phyloP scores from a whole-genome alignment of 768 basidiomycete genomes.

The Infundibulicybe gibba region DNA sequence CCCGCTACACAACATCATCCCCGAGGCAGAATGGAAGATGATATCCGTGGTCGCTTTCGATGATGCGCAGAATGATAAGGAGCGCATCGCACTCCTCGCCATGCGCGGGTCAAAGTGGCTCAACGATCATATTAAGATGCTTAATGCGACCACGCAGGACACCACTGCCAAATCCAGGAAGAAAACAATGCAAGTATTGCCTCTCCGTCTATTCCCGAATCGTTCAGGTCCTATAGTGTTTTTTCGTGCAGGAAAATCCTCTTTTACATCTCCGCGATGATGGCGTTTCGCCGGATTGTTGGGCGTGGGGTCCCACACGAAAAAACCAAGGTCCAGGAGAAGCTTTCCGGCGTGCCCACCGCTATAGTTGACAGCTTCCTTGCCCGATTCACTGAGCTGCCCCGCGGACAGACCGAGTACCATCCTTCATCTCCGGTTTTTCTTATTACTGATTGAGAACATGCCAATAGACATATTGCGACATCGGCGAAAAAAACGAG shows the following conservation, averaged over 20 bases:
- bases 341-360: constrained; percentile 54
- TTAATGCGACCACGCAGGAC: constrained; percentile 31
- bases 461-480: constrained; percentile 36
- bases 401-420: constrained; percentile 64
- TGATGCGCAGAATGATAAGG: constrained; percentile 39
- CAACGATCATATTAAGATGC: constrained; percentile 47
- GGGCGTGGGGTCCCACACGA: constrained; percentile 31
- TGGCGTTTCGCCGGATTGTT: constrained; percentile 57
- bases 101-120: constrained; percentile 67
- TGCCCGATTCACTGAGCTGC: constrained; percentile 75
- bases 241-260: constrained; percentile 63
- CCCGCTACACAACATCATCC: constrained; percentile 70
- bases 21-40: constrained; percentile 76
- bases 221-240: too few relatives aligned
- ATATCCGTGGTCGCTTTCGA: constrained; percentile 57
- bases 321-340: constrained; percentile 51
- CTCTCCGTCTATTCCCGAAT: too few relatives aligned
- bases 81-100: constrained; percentile 56
- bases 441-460: constrained; percentile 1
- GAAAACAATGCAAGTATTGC: constrained; percentile 50
- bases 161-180: constrained; percentile 53
- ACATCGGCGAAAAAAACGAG: constrained; percentile 72
- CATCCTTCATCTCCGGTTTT: constrained; percentile 13
- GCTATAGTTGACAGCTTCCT: constrained; percentile 72
- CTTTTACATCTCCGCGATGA: constrained; percentile 80